Base-by-base conservation (phyloP, 2,329 filamentous ascomycete species). In the Clarireedia monteithiana region DNA sequence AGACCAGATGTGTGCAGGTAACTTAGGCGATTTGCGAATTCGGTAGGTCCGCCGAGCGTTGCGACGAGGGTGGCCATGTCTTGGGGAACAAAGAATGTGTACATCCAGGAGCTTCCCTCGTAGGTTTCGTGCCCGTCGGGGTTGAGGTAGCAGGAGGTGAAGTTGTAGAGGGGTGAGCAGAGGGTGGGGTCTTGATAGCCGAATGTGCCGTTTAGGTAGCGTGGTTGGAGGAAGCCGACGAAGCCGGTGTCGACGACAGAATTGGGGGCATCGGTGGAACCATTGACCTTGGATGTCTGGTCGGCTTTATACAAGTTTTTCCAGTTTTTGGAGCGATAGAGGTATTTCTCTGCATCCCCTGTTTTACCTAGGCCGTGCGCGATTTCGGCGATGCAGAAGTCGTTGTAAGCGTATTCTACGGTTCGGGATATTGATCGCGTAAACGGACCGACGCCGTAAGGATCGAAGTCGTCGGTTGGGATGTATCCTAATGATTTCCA, bases 341-440 rank as follows among this genome's bases (percentile, higher is more conserved):
- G 58, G 50, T 66, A 66, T 34, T 66, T 65, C 27, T 58, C 55
- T 10, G 61, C 73, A 50, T 86, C 85, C 0, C 67, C 70, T 4
- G 74, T 72, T 10, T 78, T 81, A 39, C 80, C 81, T 36, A 87
- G 67, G 0, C 71, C 74, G 10, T 75, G 74, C 0, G 84, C 84
- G 55, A 89, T 78, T 46, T 81, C 75, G 0, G 82, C 75, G 55
- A 88, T 81, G 61, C 79, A 82, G 64, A 81, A 91, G 71, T 91
- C 87, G 60, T 90, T 83, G 69, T 90, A 90, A 10, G 83, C 80
- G 67, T 91, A 91, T 67, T 91, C 87, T 0, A 90, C 77, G 0
- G 86, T 90, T 4, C 87, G 77, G 1, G 83, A 88, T 24, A 91
- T 78, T 62, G 79, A 85, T 9, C 88, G 77, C 0, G 87, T 89